phyloP scores from a whole-genome alignment of 31 red algal genomes.

The Endocladia muricata region DNA sequence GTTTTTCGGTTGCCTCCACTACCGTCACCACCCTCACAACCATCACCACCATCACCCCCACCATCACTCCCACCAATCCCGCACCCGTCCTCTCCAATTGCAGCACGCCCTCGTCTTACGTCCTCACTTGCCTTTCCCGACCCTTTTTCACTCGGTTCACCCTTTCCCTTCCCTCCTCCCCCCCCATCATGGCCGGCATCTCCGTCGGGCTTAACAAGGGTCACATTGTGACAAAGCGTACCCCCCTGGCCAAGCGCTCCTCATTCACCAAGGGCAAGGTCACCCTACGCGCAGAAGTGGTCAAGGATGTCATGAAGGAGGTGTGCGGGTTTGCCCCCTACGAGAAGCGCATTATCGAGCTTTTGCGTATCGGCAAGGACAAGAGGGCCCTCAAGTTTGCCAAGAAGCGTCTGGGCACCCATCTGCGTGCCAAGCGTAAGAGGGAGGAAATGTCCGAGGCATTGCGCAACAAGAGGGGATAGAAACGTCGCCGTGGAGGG shows the following conservation, averaged over 20 bases:
- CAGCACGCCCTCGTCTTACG: too few relatives aligned
- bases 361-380: slow-evolving; percentile 96
- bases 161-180: background rate
- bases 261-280: slow-evolving; percentile 44
- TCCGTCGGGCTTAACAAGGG: slow-evolving; percentile 90
- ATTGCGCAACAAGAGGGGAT: slow-evolving; percentile 70
- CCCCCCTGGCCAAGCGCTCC: slow-evolving; percentile 38
- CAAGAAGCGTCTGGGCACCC: slow-evolving; percentile 95
- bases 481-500: background rate
- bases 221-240: slow-evolving; percentile 95
- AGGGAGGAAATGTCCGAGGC: slow-evolving; percentile 87
- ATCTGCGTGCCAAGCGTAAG: slow-evolving; percentile 95
- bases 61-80: background rate
- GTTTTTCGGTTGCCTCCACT: too few relatives aligned
- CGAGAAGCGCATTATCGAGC: slow-evolving; percentile 93
- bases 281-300: slow-evolving; percentile 43
- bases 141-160: too few relatives aligned
- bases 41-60: background rate
- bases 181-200: slow-evolving; percentile 65
- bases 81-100: background rate
- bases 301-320: slow-evolving; percentile 79
- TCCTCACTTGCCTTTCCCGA: background rate
- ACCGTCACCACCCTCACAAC: background rate
- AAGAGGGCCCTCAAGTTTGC: slow-evolving; percentile 96
- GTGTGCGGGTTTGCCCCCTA: slow-evolving; percentile 95